These are phyloP conservation scores for Trichosporon sp. DNA, from an alignment of 1,284 basidiomycete species.

Conservation along the genomic window DNA sequence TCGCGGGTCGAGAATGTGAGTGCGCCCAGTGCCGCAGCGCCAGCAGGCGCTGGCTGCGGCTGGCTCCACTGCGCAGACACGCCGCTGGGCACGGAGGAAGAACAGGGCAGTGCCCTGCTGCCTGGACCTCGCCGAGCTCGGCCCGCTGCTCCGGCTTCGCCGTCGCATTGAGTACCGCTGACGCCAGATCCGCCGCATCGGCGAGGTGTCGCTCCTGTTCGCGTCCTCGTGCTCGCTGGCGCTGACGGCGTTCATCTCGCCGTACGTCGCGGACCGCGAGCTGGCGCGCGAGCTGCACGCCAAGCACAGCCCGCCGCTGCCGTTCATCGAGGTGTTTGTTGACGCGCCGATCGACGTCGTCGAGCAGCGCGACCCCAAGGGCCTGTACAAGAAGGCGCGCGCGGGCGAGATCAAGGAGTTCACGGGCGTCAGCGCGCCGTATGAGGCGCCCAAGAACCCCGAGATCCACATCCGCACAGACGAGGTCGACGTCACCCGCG, in stretches of 20 bases:
- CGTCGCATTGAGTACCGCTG: not conserved
- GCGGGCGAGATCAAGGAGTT: conserved; percentile 83
- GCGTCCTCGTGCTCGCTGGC: conserved; percentile 79
- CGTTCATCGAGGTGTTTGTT: conserved; percentile 91
- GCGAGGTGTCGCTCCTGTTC: conserved; percentile 95
- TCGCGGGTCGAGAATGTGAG: conserved; percentile 84
- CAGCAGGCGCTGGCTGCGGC: not conserved
- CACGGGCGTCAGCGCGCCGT: conserved; percentile 95
- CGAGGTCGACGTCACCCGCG: conserved; percentile 69
- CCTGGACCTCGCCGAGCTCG: too few relatives aligned
- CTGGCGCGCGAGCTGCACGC: conserved; percentile 80
- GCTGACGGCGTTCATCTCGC: conserved; percentile 97
- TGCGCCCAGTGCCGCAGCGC: conserved; percentile 1
- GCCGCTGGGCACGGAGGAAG: too few relatives aligned
- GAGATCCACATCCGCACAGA: conserved; percentile 93
- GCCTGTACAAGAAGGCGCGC: conserved; percentile 93
- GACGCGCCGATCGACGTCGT: conserved; percentile 87
- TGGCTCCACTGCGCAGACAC: too few relatives aligned
- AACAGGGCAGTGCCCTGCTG: too few relatives aligned
- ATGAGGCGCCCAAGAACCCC: conserved; percentile 79
- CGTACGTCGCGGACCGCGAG: conserved; percentile 84
- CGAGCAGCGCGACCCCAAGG: conserved; percentile 93
- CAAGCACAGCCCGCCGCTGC: conserved; percentile 56
- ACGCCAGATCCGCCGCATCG: conserved; percentile 76
- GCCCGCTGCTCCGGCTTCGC: not conserved